Evolutionary conservation across 805 yeast genomes (phyloP), one percentile per base, ranked within the genome.

Genomic region (Candida nanaspora): DNA sequence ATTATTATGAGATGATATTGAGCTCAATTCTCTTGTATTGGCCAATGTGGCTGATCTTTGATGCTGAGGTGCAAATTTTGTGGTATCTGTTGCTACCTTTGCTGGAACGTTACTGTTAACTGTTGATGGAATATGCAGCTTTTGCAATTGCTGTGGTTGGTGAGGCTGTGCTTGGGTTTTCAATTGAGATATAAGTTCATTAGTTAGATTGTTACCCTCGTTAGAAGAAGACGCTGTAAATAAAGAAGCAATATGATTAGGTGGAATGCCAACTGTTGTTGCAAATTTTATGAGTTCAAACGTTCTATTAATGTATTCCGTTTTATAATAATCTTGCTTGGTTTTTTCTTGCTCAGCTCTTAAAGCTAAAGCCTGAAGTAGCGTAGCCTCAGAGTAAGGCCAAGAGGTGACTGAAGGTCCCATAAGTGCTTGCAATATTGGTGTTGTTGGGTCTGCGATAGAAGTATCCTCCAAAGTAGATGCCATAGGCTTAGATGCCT

Each of bases 271-370:
- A 13, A 80, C 72, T 20, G 63, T 64, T 5, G 74, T 52, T 0
- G 94, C 89, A 13, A 68, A 63, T 43, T 76, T 76, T 38, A 89
- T 52, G 16, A 88, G 66, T 39, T 81, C 80, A 26, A 82, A 61
- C 19, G 83, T 72, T 41, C 74, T 71, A 33, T 72, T 71, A 21
- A 82, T 67, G 32, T 72, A 63, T 54, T 88, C 95, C 18, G 81
- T 63, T 40, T 71, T 73, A 56, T 83, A 82, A 49, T 69, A 80
- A 48, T 83, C 93, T 57, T 88, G 96, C 48, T 82, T 82, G 2
- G 96, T 82, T 34, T 73, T 69, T 56, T 89, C 96, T 53, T 83
- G 91, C 55, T 86, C 88, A 3, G 76, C 58, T 39, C 78, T 69
- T 25, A 82, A 69, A 27, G 70, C 68, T 29, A 86, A 60, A 0